Base-by-base conservation (phyloP, 371 early-diverging fungal genomes). In the Neoconidiobolus thromboides region DNA sequence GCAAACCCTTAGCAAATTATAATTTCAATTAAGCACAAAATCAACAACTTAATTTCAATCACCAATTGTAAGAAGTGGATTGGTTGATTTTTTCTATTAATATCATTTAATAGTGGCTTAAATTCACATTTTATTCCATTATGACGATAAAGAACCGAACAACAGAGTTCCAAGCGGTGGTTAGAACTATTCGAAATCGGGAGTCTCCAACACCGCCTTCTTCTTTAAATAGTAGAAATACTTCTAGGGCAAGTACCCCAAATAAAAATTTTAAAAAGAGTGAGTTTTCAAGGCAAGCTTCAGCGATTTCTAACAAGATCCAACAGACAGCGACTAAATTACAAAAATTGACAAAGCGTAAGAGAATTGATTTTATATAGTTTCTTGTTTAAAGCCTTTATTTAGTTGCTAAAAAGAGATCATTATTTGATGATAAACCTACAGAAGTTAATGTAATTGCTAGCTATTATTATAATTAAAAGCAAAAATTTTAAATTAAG, bases 341-440 rank as follows among this genome's bases (percentile, higher is more conserved):
- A 46, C 76, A 82, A 55, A 80, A 85, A 61, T 67, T 85, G 6
- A 79, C 81, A 7, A 76, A 69, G 68, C 62, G 84, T 81, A 77
- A 73, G 68, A 67, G 5, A 1, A 48, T 55, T 53, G 39, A 38
- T 39, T 14, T 26, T 26, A 1, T n/a, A 1, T 52, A 15, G 38
- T 55, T 62, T 49, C 26, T 48, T 54, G 10, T 36, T 15, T 37
- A 41, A 46, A 60, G 46, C 55, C 26, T 62, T 10, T 61, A 52
- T 59, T 49, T 42, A 84, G 85, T 85, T 69, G 85, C 83, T 42
- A 85, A 82, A 62, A 73, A 82, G 61, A 80, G 78, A 67, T 80
- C 83, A 0, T 60, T 83, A 44, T 85, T 85, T 63, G 85, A 85
- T 58, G 85, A 85, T 63, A 75, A 77, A 55, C 83, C 85, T 2